These are phyloP conservation scores for Podila minutissima DNA, from an alignment of 192 early-diverging fungal species.

Conservation along the genomic window DNA sequence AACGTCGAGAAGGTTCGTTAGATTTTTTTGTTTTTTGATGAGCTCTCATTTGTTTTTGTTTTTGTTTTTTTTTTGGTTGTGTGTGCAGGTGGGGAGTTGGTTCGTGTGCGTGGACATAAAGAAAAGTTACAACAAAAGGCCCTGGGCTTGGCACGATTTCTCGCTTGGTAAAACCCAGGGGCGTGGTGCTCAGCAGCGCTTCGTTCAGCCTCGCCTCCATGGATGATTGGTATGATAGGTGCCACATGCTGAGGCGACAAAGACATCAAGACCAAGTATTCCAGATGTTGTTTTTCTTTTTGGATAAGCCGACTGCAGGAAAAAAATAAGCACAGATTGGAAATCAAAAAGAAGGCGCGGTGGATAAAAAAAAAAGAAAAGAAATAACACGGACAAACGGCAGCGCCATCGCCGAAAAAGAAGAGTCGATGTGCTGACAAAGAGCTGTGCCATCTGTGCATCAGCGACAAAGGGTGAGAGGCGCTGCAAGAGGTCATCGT, in stretches of 20 bases:
- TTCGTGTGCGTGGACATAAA: slow-evolving; percentile 1
- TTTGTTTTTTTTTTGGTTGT: not conserved
- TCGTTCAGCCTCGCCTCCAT: too few relatives aligned
- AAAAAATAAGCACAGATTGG: slow-evolving; percentile 3
- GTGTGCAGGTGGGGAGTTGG: not conserved
- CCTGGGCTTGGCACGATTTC: not conserved
- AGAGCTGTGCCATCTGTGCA: too few relatives aligned
- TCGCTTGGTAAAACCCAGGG: not conserved
- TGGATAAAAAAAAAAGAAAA: not conserved
- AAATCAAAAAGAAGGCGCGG: slow-evolving; percentile 5
- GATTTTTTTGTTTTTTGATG: not conserved
- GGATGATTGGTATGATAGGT: not conserved
- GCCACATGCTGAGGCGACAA: not conserved
- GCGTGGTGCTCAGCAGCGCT: not conserved
- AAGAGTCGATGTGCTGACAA: too few relatives aligned
- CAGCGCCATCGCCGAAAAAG: too few relatives aligned
- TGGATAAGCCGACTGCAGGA: not conserved
- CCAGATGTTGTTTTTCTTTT: not conserved
- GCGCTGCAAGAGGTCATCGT: too few relatives aligned
- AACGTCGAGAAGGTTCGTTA: slow-evolving; percentile 1
- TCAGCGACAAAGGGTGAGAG: too few relatives aligned
- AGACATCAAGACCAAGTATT: too few relatives aligned
- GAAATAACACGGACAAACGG: not conserved
- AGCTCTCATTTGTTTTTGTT: not conserved
- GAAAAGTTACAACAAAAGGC: too few relatives aligned